phyloP scores from a whole-genome alignment of 768 basidiomycete species.

The Galerina sulciceps region DNA sequence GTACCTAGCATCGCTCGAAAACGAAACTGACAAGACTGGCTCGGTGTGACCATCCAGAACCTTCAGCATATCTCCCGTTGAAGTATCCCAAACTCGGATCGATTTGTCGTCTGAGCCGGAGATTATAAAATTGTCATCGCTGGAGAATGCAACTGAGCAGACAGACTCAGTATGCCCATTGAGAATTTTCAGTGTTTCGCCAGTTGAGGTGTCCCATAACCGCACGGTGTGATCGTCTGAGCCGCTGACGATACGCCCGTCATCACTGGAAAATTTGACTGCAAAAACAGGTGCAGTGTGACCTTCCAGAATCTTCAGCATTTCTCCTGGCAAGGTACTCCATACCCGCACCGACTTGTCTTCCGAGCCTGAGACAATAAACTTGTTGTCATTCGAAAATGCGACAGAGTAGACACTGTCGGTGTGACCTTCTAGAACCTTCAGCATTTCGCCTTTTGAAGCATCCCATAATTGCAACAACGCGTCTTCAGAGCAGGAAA shows the following conservation, averaged over 20 bases:
- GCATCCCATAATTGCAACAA: slow-evolving; percentile 2
- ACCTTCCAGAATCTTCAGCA: background rate
- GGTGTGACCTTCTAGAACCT: slow-evolving; percentile 3
- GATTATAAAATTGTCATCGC: background rate
- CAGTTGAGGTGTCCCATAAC: slow-evolving; percentile 3
- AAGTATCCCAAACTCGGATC: slow-evolving; percentile 14
- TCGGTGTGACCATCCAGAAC: background rate
- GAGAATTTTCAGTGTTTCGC: background rate
- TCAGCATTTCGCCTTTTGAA: background rate
- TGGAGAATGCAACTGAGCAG: slow-evolving; percentile 1
- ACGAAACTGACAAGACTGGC: background rate
- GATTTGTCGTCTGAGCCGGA: slow-evolving; percentile 7
- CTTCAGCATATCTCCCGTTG: background rate
- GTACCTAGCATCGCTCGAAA: background rate
- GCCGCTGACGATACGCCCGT: slow-evolving; percentile 2
- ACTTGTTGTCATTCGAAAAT: slow-evolving; percentile 1
- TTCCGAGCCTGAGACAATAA: slow-evolving; percentile 1
- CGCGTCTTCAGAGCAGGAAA: background rate
- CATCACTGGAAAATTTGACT: slow-evolving; percentile 11
- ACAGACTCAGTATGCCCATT: background rate
- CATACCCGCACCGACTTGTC: slow-evolving; percentile 14
- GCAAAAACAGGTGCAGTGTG: background rate
- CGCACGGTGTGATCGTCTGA: background rate
- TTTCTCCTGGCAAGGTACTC: slow-evolving; percentile 5
- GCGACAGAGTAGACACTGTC: background rate